Evolutionary conservation across 352 stramenopile species (phyloP), one percentile per base, ranked within the genome.

Genomic region (Phytophthora europaea): DNA sequence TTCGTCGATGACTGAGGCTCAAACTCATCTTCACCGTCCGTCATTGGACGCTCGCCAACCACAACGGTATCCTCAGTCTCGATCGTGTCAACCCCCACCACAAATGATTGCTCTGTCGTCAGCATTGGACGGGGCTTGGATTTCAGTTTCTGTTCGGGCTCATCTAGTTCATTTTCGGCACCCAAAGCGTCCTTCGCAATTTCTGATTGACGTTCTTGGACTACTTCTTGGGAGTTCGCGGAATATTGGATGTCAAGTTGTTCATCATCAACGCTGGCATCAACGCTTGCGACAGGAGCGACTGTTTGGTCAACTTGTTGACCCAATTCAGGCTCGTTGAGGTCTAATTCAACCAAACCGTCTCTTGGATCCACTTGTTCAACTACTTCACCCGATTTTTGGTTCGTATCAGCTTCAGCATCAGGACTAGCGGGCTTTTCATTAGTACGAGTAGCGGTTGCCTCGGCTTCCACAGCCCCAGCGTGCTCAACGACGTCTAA

Each of bases 51-150:
- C 64, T 90, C 83, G 6, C 79, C 74, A 15, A 93, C 82, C 31
- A 93, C 83, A 31, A 93, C 79, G 31, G 82, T 87, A 22, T 91
- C 85, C 38, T 90, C 83, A 1, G 79, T 85, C 57, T 90, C 76
- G 45, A 93, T 80, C 0, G 72, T 87, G 60, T 88, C 76, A 18
- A 86, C 75, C 31, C 90, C 83, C 61, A 93, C 89, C 3, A 93
- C 84, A 69, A 91, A 89, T 16, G 81, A 91, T 20, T 79, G 75
- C 40, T 93, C 85, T 6, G 84, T 93, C 60, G 81, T 91, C n/a
- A 93, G 72, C 54, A 93, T 90, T 23, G 75, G 70, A 13, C 78
- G 80, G 15, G 77, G 76, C 9, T 61, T 73, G 6, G 48, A 36
- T 12, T 76, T 56, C 4, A 26, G 12, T 57, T 59, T 38, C 26